A percentile compares a stretch with the other conserved stretches of the same genome.
phyloP scores from a whole-genome alignment of 345 rosid genomes.

The Rhodamnia rubescens region DNA sequence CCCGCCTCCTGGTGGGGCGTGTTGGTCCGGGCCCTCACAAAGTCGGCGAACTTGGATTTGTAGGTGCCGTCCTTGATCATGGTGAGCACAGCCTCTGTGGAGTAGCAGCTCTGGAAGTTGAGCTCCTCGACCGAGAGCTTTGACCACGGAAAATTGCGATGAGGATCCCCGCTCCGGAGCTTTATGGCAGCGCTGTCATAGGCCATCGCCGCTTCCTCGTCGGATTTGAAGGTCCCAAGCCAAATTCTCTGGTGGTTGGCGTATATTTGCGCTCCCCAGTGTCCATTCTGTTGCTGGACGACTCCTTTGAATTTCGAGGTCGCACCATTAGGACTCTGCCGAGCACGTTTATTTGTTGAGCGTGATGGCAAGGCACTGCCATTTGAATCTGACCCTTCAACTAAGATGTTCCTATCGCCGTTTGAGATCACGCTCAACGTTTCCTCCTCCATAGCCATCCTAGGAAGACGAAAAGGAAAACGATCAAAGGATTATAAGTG shows the following conservation, averaged over 20 bases:
- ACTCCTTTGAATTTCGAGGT: constrained; percentile 43
- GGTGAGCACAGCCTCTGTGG: constrained; percentile 22
- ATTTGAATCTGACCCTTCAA: constrained; percentile 25
- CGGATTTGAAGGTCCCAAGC: constrained; percentile 66
- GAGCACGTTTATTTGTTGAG: constrained; percentile 8
- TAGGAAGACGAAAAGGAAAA: background rate
- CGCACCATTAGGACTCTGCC: background rate
- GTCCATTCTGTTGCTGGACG: constrained; percentile 44
- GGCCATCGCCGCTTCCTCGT: constrained; percentile 55
- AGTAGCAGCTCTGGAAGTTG: constrained; percentile 26
- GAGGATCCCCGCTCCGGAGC: constrained; percentile 30
- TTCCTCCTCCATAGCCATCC: constrained; percentile 16
- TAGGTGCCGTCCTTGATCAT: constrained; percentile 70
- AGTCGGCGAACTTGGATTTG: constrained; percentile 34
- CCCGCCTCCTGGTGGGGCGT: background rate
- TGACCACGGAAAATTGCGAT: constrained; percentile 30
- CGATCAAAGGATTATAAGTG: background rate
- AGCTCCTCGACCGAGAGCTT: constrained; percentile 22
- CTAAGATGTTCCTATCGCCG: background rate
- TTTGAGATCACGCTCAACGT: constrained; percentile 8
- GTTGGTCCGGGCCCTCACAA: constrained; percentile 10
- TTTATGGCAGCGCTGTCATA: constrained; percentile 55
- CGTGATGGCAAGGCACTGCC: constrained; percentile 11
- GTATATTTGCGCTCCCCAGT: constrained; percentile 68
- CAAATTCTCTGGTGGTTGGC: constrained; percentile 42